Base-by-base conservation (phyloP, 1,139 yeast genomes). In the Geotrichum cucujoidarum region DNA sequence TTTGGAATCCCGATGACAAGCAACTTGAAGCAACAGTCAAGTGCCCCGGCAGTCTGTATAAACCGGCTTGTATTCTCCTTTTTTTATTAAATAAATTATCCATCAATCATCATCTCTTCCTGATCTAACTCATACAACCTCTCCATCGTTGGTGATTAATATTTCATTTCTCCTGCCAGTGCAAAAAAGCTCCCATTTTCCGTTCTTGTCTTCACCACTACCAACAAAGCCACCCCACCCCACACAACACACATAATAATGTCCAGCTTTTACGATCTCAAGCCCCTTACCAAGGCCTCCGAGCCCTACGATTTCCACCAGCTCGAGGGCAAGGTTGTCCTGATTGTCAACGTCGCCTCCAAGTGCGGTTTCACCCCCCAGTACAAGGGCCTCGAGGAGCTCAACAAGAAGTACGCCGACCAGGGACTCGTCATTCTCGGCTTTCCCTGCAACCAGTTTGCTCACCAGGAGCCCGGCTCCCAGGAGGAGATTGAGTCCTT, bases 361-460 rank as follows among this genome's bases (percentile, higher is more conserved):
- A 87, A 90, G 65, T 90, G 73, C 47, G 71, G 72, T 11, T 65
- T 69, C 58, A 66, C 70, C 25, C 66, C 67, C 53, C 97, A 94
- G 63, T 94, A 90, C 71, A 72, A 75, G 60, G 97, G 83, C 54
- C 76, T 92, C 52, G 96, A 92, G 71, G 83, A 76, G 56, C 72
- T 92, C 55, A 82, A 90, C 75, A 74, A 85, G 61, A 81, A 85
- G 66, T 87, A 84, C 71, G 74, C 77, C 53, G 90, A 78, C 57
- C 65, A 83, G 63, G 95, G 90, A 24, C 75, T 92, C 34, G 86
- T 76, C 49, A 78, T 92, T 55, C 62, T 92, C 48, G 98, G 95
- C 2, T 92, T 92, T 80, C 98, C 98, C 58, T 81, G 89, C 66
- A 82, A 83, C 66, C 97, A 92, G 68, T 92, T 92, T 60, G 92